Base-by-base conservation (phyloP, 768 basidiomycete genomes). In the Auricularia cornea region DNA sequence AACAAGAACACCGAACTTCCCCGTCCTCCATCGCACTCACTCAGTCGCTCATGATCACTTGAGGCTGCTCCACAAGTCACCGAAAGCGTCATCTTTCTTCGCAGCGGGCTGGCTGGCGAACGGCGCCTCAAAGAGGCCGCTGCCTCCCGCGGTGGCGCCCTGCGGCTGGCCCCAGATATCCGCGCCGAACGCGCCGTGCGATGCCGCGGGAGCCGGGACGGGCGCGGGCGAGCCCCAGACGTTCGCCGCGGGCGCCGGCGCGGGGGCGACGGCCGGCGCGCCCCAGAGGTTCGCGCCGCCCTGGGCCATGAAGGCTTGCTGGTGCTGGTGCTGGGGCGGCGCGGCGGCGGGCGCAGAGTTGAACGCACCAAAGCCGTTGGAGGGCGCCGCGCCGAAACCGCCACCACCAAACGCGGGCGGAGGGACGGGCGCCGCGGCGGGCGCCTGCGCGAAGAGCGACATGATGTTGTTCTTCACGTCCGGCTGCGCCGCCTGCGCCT, bases 381-480 rank as follows among this genome's bases (percentile, higher is more conserved):
- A 8, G 67, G 61, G 68, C n/a, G n/a, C n/a, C n/a, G n/a, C n/a
- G n/a, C n/a, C n/a, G n/a, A n/a, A n/a, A n/a, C n/a, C n/a, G n/a
- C n/a, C n/a, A n/a, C n/a, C n/a, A n/a, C n/a, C n/a, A n/a, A n/a
- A n/a, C n/a, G n/a, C n/a, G n/a, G n/a, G n/a, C n/a, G 64, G 29
- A 38, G 76, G 68, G 2, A 68, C 66, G 0, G 70, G 56, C 2
- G 79, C 68, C 3, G 67, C 44, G 0, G 79, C 71, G 0, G 80
- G 69, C 0, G 81, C 71, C 1, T 81, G 68, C 18, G 89, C 84
- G 73, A 91, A 94, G 48, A 95, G 80, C 0, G 90, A 90, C 20
- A 95, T 78, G 66, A 95, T 95, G 67, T 95, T 89, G 62, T 90
- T 82, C 68, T 93, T 94, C 54, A 87, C 81, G 68, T 91, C 88